phyloP scores from a whole-genome alignment of 129 eudicot species.

The Erigeron canadensis region DNA sequence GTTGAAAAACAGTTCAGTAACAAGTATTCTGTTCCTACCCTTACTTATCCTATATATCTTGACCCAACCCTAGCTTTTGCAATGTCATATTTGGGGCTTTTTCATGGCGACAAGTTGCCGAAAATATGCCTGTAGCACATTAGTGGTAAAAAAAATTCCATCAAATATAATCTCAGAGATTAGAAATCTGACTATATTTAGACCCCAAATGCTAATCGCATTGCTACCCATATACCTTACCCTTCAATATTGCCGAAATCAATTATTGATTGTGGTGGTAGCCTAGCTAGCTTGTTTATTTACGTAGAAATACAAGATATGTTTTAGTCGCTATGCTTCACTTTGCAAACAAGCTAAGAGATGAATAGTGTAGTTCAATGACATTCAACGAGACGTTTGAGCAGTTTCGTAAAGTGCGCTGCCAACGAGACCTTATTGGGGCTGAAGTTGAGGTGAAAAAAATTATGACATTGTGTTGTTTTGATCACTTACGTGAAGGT shows the following conservation, averaged over 20 bases:
- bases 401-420: constrained; percentile 27
- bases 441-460: neutral
- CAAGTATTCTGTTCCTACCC: too few relatives aligned
- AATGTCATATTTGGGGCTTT: too few relatives aligned
- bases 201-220: too few relatives aligned
- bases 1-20: too few relatives aligned
- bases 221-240: constrained; percentile 46
- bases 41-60: too few relatives aligned
- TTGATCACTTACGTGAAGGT: constrained; percentile 13
- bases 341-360: constrained; percentile 33
- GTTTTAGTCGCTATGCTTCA: constrained; percentile 48
- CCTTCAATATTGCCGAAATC: constrained; percentile 34
- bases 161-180: too few relatives aligned
- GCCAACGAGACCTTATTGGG: constrained; percentile 23
- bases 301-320: constrained; percentile 58
- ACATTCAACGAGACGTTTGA: constrained; percentile 28
- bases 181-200: too few relatives aligned
- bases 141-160: too few relatives aligned
- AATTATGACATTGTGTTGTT: constrained; percentile 18
- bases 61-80: too few relatives aligned
- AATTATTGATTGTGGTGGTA: constrained; percentile 23
- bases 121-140: too few relatives aligned
- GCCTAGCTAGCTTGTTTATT: constrained; percentile 38
- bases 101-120: too few relatives aligned
- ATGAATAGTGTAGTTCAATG: neutral